phyloP scores from a whole-genome alignment of 805 yeast species.

The Grigorovia yakushimaensis region DNA sequence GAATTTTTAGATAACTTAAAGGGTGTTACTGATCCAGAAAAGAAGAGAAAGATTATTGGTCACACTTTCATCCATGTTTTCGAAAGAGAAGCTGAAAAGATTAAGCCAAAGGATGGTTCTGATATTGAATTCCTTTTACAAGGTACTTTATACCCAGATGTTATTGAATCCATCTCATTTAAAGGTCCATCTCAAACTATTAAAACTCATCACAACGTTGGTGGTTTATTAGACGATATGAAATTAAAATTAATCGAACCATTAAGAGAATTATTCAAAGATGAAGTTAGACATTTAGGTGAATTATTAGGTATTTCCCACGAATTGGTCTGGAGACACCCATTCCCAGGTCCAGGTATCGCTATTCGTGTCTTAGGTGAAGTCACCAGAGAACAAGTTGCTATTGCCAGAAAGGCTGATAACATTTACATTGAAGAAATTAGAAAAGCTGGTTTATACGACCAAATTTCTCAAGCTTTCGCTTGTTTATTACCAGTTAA shows the following conservation, averaged over 20 bases:
- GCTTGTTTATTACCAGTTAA: constrained; percentile 95
- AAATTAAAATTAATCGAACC: constrained; percentile 97
- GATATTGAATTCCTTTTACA: constrained; percentile 90
- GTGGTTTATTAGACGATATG: constrained; percentile 96
- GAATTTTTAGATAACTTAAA: constrained; percentile 76
- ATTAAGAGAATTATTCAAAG: constrained; percentile 95
- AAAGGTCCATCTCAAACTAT: constrained; percentile 99
- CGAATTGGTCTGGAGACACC: constrained; percentile 98
- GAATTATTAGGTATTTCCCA: constrained; percentile 90
- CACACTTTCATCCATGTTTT: constrained; percentile 95
- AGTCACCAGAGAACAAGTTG: constrained; percentile 87
- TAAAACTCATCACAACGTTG: constrained; percentile 98
- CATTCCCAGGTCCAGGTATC: constrained; percentile 99
- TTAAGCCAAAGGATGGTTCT: constrained; percentile 79
- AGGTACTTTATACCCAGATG: constrained; percentile 98
- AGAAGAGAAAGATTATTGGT: constrained; percentile 97
- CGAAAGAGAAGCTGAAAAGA: constrained; percentile 89
- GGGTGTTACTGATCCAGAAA: constrained; percentile 97
- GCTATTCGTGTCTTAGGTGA: constrained; percentile 97
- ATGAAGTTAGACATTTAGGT: constrained; percentile 96
- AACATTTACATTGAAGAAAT: constrained; percentile 93
- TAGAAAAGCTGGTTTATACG: constrained; percentile 83
- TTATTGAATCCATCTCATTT: constrained; percentile 95
- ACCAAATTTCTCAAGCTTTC: constrained; percentile 92
- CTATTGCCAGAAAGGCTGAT: constrained; percentile 96